These are phyloP conservation scores for Primulina eburnea DNA, from an alignment of 257 asterid genomes.

Conservation along the genomic window DNA sequence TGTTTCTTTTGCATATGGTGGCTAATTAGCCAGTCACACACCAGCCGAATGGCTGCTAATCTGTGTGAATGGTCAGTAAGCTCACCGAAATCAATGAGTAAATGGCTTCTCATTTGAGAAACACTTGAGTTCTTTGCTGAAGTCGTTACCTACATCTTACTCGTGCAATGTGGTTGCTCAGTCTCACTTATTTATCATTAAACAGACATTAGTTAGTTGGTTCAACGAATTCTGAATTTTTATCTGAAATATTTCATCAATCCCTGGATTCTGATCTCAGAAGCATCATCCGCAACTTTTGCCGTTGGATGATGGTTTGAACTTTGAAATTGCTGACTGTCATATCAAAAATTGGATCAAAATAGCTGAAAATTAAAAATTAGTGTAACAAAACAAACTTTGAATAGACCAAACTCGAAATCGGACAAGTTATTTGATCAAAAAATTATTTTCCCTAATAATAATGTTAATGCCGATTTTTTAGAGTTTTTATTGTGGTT, in stretches of 20 bases:
- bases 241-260: no score
- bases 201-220: neutral
- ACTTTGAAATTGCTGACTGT: no score
- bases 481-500: no score
- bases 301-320: neutral
- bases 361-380: no score
- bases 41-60: slow-evolving; percentile 35
- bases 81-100: slow-evolving; percentile 42
- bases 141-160: slow-evolving; percentile 30
- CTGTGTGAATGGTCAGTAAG: slow-evolving; percentile 52
- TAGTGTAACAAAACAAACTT: no score
- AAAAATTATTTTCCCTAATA: no score
- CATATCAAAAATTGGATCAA: no score
- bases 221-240: neutral
- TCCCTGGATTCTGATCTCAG: no score
- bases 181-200: neutral
- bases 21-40: slow-evolving; percentile 52
- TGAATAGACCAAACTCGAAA: no score
- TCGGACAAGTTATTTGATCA: no score
- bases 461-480: no score
- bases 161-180: neutral
- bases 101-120: slow-evolving; percentile 30
- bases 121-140: slow-evolving; percentile 24
- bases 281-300: neutral
- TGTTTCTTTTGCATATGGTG: slow-evolving; percentile 29